These are phyloP conservation scores for Rubia yunnanensis DNA, from an alignment of 257 asterid species.

Conservation along the genomic window DNA sequence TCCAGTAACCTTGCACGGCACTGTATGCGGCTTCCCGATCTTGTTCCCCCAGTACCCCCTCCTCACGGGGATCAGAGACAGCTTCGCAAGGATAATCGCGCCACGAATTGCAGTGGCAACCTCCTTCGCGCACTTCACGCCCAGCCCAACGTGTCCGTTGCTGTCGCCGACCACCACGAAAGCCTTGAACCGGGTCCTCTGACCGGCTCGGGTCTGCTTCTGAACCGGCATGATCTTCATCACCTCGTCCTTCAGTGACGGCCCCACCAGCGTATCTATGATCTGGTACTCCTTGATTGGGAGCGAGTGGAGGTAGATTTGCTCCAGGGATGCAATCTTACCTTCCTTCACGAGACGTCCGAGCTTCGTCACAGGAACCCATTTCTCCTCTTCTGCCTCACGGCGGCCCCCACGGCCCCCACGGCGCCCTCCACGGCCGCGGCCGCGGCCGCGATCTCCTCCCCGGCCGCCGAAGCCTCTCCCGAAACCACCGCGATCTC, in stretches of 20 bases:
- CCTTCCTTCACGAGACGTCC: conserved; percentile 65
- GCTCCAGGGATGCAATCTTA: conserved; percentile 56
- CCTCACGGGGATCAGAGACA: conserved; percentile 72
- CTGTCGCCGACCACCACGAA: conserved; percentile 83
- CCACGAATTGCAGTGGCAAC: conserved; percentile 94
- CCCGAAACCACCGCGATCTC: conserved; percentile 5
- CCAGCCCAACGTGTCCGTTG: conserved; percentile 80
- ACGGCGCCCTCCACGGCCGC: conserved; percentile 60
- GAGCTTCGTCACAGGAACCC: conserved; percentile 86
- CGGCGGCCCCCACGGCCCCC: conserved; percentile 76
- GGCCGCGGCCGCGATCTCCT: conserved; percentile 68
- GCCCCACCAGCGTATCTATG: conserved; percentile 53
- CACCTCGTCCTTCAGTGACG: conserved; percentile 71
- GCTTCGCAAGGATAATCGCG: conserved; percentile 66
- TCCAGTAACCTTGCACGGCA: conserved; percentile 90
- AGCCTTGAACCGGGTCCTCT: conserved; percentile 85
- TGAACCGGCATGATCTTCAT: conserved; percentile 96
- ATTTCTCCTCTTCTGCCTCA: conserved; percentile 67
- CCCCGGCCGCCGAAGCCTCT: conserved; percentile 14
- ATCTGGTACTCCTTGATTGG: conserved; percentile 83
- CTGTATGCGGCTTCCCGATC: conserved; percentile 82
- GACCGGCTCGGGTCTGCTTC: conserved; percentile 97
- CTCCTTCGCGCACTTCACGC: conserved; percentile 86
- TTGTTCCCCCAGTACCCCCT: conserved; percentile 94
- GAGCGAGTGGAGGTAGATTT: conserved; percentile 77